Evolutionary conservation across 148 eudicot genomes (phyloP).

Genomic region (Amaranthus palmeri): DNA sequence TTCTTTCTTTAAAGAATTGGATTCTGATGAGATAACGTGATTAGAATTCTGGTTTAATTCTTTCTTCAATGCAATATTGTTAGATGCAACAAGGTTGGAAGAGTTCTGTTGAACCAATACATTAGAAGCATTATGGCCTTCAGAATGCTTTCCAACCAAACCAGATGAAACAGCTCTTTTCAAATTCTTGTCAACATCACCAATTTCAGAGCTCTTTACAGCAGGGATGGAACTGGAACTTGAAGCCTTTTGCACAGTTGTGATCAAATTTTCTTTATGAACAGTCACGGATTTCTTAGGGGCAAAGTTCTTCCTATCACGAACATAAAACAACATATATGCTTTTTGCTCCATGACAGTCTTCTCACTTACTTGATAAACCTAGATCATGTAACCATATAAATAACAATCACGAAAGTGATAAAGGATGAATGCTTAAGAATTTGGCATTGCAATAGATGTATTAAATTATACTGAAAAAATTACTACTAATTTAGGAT

Average conservation of each 20-base stretch:
- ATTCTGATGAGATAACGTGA: constrained; percentile 9
- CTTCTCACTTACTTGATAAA: constrained; percentile 68
- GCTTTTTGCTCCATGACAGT: constrained; percentile 86
- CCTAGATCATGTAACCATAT: constrained; percentile 40
- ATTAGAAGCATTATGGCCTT: constrained; percentile 11
- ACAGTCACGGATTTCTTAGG: constrained; percentile 47
- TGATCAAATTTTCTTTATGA: constrained; percentile 38
- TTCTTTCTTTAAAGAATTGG: constrained; percentile 19
- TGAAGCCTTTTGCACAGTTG: constrained; percentile 36
- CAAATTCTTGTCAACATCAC: constrained; percentile 14
- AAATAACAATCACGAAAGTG: background rate
- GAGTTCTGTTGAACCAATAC: constrained; percentile 15
- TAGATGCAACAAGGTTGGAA: constrained; percentile 17
- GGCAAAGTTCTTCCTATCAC: constrained; percentile 43
- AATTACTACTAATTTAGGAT: too few relatives aligned
- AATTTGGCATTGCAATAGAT: too few relatives aligned
- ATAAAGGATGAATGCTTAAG: background rate
- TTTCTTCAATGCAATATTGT: constrained; percentile 23
- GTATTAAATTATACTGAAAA: too few relatives aligned
- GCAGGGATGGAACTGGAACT: constrained; percentile 22
- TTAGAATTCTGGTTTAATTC: constrained; percentile 15
- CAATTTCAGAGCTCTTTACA: constrained; percentile 16
- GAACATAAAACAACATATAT: constrained; percentile 86
- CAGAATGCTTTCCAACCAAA: constrained; percentile 10
- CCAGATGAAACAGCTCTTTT: constrained; percentile 13